Evolutionary conservation across 2,329 filamentous ascomycete genomes (phyloP), one percentile per base, ranked within the genome.

Genomic region (Colletotrichum gloeosporioides): DNA sequence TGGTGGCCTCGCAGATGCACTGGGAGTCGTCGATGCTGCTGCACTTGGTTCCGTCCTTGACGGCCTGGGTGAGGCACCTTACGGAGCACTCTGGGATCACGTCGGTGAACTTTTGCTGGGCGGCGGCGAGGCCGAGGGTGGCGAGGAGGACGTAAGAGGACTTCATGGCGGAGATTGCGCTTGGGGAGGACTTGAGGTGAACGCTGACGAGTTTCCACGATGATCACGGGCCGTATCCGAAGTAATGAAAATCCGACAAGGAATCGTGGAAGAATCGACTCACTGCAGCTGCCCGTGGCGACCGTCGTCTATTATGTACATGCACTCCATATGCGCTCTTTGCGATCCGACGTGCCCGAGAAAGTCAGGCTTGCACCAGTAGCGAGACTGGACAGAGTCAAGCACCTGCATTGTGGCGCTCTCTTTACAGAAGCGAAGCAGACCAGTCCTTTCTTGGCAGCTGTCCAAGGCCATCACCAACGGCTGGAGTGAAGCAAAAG

Each of bases 1-100:
- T 81, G 77, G 77, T 71, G 10, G 77, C 75, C 64, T 78, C 77
- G 70, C 79, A 81, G 62, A 80, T 71, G 62, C 79, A 81, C 15
- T 77, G 62, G 59, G 63, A 76, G 73, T 81, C 79, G 69, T 80
- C 73, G 4, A 78, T 66, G 18, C 66, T 66, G 25, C 44, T 69
- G 75, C 79, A 81, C 16, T 74, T 32, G 25, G 79, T 80, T 7
- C 73, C 79, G 59, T 68, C 64, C 63, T 73, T 70, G 67, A 80
- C 76, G 36, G 76, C 78, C 34, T 79, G 53, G 63, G 75, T 71
- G 4, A 81, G 78, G 55, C 79, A 81, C 18, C 79, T 68, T 36
- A 71, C 61, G 36, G 79, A 74, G 67, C 79, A 81, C 31, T 78
- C 73, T 22, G 79, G 79, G 6, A 80, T 44, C n/a, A 75, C 72